Evolutionary conservation across 345 rosid species (phyloP).

Genomic region (Eucalyptus regnans): DNA sequence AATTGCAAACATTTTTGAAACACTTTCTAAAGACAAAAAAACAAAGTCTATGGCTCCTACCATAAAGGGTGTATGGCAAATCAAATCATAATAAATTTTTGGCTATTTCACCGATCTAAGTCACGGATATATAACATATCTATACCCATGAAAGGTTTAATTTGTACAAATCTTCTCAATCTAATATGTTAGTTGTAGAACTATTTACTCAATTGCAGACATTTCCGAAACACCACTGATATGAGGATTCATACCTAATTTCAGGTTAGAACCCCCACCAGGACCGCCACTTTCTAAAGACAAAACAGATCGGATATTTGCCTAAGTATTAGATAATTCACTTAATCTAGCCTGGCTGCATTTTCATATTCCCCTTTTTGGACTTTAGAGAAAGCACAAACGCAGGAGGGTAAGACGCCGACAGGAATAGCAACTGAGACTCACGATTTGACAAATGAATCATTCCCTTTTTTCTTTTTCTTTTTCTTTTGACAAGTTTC

Average conservation of each 20-base stretch:
- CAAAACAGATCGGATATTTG: neutral
- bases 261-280: neutral
- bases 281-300: neutral
- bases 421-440: neutral
- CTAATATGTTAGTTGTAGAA: neutral
- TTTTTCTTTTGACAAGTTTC: neutral
- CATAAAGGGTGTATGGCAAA: neutral
- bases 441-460: neutral
- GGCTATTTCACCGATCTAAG: neutral
- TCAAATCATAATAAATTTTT: neutral
- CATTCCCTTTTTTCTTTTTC: neutral
- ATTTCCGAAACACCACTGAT: neutral
- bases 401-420: neutral
- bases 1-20: neutral
- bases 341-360: neutral
- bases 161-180: neutral
- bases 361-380: neutral
- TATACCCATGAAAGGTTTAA: neutral
- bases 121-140: neutral
- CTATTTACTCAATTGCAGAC: neutral
- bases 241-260: neutral
- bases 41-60: neutral
- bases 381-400: neutral
- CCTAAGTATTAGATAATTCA: neutral
- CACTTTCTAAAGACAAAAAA: neutral